A percentile compares a stretch with the other conserved stretches of the same genome.
phyloP scores from a whole-genome alignment of 2,329 filamentous ascomycete genomes.

The Alternaria gansuensis region DNA sequence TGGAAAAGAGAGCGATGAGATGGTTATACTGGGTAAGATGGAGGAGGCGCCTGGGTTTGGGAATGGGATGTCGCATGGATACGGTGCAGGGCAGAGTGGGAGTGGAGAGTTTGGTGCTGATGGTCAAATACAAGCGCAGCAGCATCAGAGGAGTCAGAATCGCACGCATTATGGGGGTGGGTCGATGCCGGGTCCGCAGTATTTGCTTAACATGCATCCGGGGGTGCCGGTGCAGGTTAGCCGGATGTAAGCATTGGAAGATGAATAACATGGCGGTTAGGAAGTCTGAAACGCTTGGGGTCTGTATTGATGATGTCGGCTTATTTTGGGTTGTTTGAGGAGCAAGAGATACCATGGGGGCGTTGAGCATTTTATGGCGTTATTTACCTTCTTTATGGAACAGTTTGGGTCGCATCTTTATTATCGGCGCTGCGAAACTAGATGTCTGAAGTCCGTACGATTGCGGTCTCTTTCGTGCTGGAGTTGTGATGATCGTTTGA shows the following conservation, averaged over 20 bases:
- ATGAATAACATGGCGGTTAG: constrained; percentile 13
- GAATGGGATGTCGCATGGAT: constrained; percentile 15
- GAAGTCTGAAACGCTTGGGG: background rate
- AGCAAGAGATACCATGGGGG: constrained; percentile 15
- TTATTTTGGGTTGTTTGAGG: background rate
- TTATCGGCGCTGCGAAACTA: background rate
- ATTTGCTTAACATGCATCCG: constrained; percentile 52
- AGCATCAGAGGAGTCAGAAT: constrained; percentile 13
- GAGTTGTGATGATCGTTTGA: background rate
- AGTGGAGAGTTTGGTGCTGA: constrained; percentile 23
- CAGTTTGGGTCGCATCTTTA: constrained; percentile 19
- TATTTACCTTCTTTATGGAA: constrained; percentile 9
- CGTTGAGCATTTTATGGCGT: background rate
- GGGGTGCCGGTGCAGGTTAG: constrained; percentile 47
- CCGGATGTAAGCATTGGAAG: constrained; percentile 13
- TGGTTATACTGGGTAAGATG: constrained; percentile 35
- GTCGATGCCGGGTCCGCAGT: constrained; percentile 50
- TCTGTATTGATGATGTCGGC: background rate
- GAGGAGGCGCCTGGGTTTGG: constrained; percentile 7
- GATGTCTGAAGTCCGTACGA: background rate
- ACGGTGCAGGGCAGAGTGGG: constrained; percentile 3
- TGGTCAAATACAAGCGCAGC: constrained; percentile 13
- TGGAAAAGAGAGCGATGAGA: constrained; percentile 34
- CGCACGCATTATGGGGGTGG: constrained; percentile 39
- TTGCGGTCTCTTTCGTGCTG: background rate